A percentile compares a stretch with the other conserved stretches of the same genome.
These are phyloP conservation scores for Hyaloscypha finlandica DNA, from an alignment of 495 filamentous ascomycete species.

Conservation along the genomic window DNA sequence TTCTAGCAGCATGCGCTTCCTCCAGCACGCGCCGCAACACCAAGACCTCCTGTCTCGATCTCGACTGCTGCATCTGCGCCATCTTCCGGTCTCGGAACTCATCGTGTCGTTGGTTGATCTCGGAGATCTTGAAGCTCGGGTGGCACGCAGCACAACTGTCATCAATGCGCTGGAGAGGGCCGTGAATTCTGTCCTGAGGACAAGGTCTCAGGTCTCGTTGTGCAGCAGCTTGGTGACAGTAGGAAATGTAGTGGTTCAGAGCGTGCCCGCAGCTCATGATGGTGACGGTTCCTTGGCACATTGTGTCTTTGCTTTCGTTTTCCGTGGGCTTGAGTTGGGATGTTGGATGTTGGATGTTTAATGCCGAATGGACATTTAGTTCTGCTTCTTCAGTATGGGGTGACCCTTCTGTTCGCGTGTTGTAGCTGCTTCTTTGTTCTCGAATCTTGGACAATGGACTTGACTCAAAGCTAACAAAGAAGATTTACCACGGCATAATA, in stretches of 20 bases:
- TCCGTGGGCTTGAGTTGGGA: neutral
- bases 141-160: constrained; percentile 36
- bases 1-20: constrained; percentile 3
- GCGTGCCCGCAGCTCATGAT: neutral
- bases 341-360: neutral
- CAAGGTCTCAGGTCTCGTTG: neutral
- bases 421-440: neutral
- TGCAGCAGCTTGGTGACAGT: neutral
- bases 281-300: neutral
- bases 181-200: neutral
- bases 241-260: neutral
- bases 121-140: constrained; percentile 19
- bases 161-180: constrained; percentile 15
- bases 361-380: neutral
- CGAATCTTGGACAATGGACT: neutral
- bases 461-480: neutral
- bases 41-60: constrained; percentile 1
- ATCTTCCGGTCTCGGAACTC: constrained; percentile 10
- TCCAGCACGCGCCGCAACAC: constrained; percentile 5
- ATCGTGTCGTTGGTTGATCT: constrained; percentile 19
- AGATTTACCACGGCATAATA: neutral
- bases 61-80: constrained; percentile 23
- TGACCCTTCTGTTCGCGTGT: neutral
- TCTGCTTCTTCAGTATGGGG: neutral
- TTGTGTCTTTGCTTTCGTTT: neutral